Evolutionary conservation across 2,329 filamentous ascomycete species (phyloP), one percentile per base, ranked within the genome.

Genomic region (Leptographium flavum): DNA sequence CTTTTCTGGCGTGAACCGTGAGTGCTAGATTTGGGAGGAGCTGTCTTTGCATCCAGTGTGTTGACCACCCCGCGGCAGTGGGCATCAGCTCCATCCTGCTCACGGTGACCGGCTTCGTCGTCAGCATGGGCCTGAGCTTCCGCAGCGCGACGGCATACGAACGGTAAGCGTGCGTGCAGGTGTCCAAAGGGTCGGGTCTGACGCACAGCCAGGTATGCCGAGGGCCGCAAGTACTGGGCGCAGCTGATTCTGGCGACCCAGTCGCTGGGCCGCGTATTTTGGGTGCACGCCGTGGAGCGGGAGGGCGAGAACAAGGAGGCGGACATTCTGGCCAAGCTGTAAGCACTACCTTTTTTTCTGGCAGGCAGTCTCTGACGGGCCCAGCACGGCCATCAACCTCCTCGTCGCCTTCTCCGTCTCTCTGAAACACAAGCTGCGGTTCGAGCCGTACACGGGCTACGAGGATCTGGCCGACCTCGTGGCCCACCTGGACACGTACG

Each of bases 81-180:
- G 71, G 70, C 39, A 76, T 87, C 50, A 71, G 73, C 57, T 76
- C 70, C n/a, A 70, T 86, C 37, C 69, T 90, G n/a, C 70, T 90
- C 38, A 88, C 83, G 0, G 78, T 90, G n/a, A 76, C 84, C 25
- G 84, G 84, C 79, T 88, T 90, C 63, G 81, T 88, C 47, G 83
- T 90, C 56, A 80, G 81, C 73, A 63, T 88, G 57, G 74, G 81
- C 13, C 68, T 90, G 50, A 86, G 81, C 19, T 87, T 90, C 66
- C 79, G 83, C 45, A 85, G 76, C 50, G 81, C 81, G 1, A 85
- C 83, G 4, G 83, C 83, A 9, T 90, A 90, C 54, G 84, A 90
- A 61, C 74, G 82, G 58, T 69, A 65, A 6, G 37, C 13, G 27
- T 8, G 27, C 27, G n/a, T n/a, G n/a, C n/a, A n/a, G 8, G 27